A percentile compares a stretch with the other conserved stretches of the same genome.
Evolutionary conservation across 2,329 filamentous ascomycete genomes (phyloP).

Genomic region (Zelopaecilomyces penicillatus): DNA sequence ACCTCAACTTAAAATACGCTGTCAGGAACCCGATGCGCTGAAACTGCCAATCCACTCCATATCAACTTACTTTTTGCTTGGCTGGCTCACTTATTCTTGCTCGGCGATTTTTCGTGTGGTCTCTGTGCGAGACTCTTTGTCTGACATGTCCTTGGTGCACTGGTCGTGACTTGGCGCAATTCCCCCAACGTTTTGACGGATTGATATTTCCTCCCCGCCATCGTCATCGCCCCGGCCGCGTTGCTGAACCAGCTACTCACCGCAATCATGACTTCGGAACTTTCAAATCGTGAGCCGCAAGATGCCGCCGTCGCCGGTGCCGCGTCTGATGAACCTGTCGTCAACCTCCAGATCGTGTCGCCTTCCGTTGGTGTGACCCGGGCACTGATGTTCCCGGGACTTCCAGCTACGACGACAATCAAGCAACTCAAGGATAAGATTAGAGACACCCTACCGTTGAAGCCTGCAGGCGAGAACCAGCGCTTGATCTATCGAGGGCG

Average conservation of each 20-base stretch:
- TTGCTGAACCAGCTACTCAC: conserved; percentile 11
- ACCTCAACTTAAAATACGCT: too few relatives aligned
- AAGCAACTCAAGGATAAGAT: conserved; percentile 51
- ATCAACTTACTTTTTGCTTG: too few relatives aligned
- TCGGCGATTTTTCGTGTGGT: too few relatives aligned
- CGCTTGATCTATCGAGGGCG: conserved; percentile 54
- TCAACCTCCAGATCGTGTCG: conserved; percentile 52
- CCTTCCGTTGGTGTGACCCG: conserved; percentile 46
- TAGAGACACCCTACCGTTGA: conserved; percentile 39
- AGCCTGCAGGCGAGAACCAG: conserved; percentile 46
- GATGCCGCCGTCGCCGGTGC: conserved; percentile 11
- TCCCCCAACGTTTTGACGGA: not conserved
- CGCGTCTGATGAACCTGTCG: conserved; percentile 27
- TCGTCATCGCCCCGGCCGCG: not conserved
- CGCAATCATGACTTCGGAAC: conserved; percentile 32
- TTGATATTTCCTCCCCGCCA: not conserved
- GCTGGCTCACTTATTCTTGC: too few relatives aligned
- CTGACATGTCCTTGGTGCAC: too few relatives aligned
- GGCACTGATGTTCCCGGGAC: conserved; percentile 39
- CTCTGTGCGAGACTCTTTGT: too few relatives aligned
- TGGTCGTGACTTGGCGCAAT: too few relatives aligned
- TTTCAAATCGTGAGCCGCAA: conserved; percentile 17
- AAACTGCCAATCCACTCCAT: too few relatives aligned
- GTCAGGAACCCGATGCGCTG: too few relatives aligned
- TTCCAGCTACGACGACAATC: conserved; percentile 44